Evolutionary conservation across 2,329 filamentous ascomycete species (phyloP), one percentile per base, ranked within the genome.

Genomic region (Claviceps digitariae): DNA sequence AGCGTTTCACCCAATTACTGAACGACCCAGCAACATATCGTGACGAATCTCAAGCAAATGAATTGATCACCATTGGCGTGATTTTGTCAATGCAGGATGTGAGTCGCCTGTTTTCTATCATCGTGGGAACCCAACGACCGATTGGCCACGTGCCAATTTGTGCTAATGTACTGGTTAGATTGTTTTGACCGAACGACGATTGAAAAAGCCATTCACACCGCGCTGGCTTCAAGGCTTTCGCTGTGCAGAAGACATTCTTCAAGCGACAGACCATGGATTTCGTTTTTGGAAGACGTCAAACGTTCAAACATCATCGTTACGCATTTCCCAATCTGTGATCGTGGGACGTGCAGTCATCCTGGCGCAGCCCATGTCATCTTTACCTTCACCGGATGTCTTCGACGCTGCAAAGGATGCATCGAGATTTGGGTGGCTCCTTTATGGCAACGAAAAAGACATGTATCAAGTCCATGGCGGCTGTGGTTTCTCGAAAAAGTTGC

Each of bases 21-120:
- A 57, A 58, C 27, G 55, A 60, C 4, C 59, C 62, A 0, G 54
- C 57, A 10, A 63, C 58, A 1, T 60, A 54, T 20, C 57, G 54
- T 4, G 52, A 59, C 38, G 57, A 57, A 10, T 56, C 57, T 0
- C 57, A 59, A 20, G 66, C 64, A 0, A 63, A 62, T 20, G 66
- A 70, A 41, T 56, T 69, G 2, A 63, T 72, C 27, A 69, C 68
- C 5, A 67, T 72, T 54, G 60, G 63, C 4, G 62, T 66, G 1
- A 61, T 70, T 40, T 60, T 70, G 8, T 69, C 68, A 1, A 70
- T 70, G 68, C 68, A 69, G 58, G 68, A 70, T 56, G 67, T 69
- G 55, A 58, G 67, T 61, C 50, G n/a, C 34, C 10, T 17, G 15
- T 21, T 21, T 17, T 7, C 9, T 31, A n/a, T 12, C 20, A 13